Evolutionary conservation across 345 rosid species (phyloP), one percentile per base, ranked within the genome.

Genomic region (Dimocarpus longan): DNA sequence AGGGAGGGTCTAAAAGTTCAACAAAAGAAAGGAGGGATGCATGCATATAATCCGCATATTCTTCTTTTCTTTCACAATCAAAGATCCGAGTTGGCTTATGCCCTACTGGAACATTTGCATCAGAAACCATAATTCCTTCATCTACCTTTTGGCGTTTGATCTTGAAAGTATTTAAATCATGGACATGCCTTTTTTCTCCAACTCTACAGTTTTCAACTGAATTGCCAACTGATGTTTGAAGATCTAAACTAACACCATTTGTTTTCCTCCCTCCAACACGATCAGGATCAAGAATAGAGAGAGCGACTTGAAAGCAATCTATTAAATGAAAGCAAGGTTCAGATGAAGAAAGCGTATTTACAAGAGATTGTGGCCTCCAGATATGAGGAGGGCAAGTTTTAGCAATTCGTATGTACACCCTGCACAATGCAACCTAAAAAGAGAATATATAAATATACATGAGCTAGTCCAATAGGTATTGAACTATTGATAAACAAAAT

Each of bases 341-440:
- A 26, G 93, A 85, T 82, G 82, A 78, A 82, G 86, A 86, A 79
- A 95, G 90, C 80, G 87, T 66, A 54, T 87, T 70, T 39, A 89
- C 72, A 79, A 95, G 90, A 84, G 80, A 89, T 79, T 91, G 89
- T 56, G 95, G 95, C 82, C 80, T 93, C 98, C 97, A 95, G 42
- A 95, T 84, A 82, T 86, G 79, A 76, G 95, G 91, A 48, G 97
- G 97, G 71, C 95, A 93, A 73, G 80, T 84, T 85, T 88, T 89
- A 74, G 90, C 92, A 87, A 93, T 90, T 85, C 92, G 87, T 77
- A 71, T 76, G 74, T 88, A 95, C 13, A 89, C 92, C 78, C 85
- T 85, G 84, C 99, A 92, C 77, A 95, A 78, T 26, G 99, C 93
- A 81, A 82, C 93, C 99, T 95, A 81, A 78, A 82, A 75, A 76